Conservation (phyloP, 139 green algal species). For the Limnomonas spitsbergensis region DNA sequence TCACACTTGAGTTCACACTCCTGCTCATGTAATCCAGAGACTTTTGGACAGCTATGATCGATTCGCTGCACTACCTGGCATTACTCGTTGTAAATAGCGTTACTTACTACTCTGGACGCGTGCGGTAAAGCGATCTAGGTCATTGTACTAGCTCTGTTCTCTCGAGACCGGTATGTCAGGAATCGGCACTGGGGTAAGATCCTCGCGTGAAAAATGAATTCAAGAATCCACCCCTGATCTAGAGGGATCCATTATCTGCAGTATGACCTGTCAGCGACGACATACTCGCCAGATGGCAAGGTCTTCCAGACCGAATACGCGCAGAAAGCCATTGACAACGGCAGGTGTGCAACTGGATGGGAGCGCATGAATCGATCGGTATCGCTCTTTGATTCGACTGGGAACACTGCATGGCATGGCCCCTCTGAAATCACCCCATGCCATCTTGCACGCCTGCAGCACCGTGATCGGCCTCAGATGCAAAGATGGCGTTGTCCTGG, state of each 20-base stretch:
- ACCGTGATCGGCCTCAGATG: constrained; percentile 89
- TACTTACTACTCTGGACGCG: no score
- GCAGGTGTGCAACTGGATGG: constrained; percentile 65
- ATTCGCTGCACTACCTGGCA: no score
- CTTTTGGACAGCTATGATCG: no score
- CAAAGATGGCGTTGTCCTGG: constrained; percentile 96
- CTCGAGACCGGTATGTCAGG: constrained; percentile 59
- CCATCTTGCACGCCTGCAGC: constrained; percentile 52
- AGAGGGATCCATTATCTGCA: no score
- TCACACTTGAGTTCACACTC: no score
- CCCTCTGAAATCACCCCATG: not conserved
- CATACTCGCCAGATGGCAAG: constrained; percentile 94
- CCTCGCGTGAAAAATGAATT: not conserved
- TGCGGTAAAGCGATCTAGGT: not conserved
- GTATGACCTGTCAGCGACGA: constrained; percentile 96
- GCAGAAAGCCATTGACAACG: constrained; percentile 96
- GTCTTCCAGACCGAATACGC: constrained; percentile 99
- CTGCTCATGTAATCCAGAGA: no score
- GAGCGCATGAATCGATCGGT: not conserved
- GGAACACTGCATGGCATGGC: no score
- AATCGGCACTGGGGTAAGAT: constrained; percentile 74
- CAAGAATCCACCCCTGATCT: not conserved
- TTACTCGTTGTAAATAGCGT: no score
- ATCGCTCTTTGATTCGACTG: not conserved
- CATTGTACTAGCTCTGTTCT: not conserved